Conservation (phyloP, 164 flowering plant genomes). For the Sedum album region DNA sequence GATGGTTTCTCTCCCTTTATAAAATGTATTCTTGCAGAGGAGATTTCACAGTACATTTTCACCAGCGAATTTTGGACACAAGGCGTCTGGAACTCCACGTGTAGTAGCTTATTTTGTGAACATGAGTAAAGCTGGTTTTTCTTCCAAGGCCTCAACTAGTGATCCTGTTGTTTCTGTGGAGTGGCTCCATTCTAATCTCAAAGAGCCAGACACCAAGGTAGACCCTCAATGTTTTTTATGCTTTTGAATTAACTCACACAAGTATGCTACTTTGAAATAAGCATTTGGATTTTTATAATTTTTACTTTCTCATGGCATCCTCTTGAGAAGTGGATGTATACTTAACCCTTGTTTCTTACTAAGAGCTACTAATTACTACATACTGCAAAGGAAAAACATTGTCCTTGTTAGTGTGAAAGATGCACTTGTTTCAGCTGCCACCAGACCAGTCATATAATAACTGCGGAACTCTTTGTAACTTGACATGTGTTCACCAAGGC, state of each 20-base stretch:
- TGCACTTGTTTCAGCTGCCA: too few relatives aligned
- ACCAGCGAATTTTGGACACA: slow-evolving; percentile 18
- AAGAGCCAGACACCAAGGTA: slow-evolving; percentile 83
- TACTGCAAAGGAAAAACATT: too few relatives aligned
- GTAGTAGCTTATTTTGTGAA: slow-evolving; percentile 30
- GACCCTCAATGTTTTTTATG: too few relatives aligned
- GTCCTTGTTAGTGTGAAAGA: too few relatives aligned
- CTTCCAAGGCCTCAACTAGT: slow-evolving; percentile 40
- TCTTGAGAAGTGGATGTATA: neutral
- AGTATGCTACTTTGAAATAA: neutral
- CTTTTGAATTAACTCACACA: neutral
- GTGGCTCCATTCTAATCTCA: slow-evolving; percentile 83
- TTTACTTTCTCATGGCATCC: neutral
- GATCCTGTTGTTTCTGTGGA: slow-evolving; percentile 96
- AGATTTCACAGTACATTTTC: slow-evolving; percentile 20
- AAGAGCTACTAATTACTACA: too few relatives aligned
- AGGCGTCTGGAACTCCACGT: slow-evolving; percentile 17
- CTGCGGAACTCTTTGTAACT: too few relatives aligned
- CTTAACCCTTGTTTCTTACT: too few relatives aligned
- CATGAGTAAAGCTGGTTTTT: slow-evolving; percentile 32
- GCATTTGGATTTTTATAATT: neutral
- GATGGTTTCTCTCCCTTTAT: neutral
- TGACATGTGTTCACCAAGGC: too few relatives aligned
- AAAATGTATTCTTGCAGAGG: slow-evolving; percentile 39
- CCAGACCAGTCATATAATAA: too few relatives aligned